phyloP scores from a whole-genome alignment of 192 early-diverging fungal species.

The Kappamyces sp. region DNA sequence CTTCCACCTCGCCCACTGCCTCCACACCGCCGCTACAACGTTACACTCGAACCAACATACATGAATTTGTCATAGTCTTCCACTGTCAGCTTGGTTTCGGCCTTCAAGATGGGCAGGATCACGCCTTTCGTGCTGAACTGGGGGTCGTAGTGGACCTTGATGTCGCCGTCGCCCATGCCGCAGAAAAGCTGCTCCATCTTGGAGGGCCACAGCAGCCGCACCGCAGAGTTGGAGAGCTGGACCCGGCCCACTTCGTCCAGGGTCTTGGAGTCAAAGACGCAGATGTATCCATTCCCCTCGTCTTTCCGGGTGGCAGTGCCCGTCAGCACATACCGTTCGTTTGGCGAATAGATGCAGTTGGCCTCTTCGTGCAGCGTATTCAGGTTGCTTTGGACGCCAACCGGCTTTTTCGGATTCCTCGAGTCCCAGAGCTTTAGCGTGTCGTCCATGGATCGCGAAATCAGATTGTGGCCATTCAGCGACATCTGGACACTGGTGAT shows the following conservation, averaged over 20 bases:
- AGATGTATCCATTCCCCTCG: constrained; percentile 54
- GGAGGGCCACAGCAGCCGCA: constrained; percentile 78
- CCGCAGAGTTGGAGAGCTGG: constrained; percentile 48
- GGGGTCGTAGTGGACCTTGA: constrained; percentile 73
- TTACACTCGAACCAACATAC: constrained; percentile 1
- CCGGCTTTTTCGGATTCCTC: constrained; percentile 63
- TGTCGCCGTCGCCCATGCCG: constrained; percentile 69
- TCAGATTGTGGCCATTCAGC: constrained; percentile 53
- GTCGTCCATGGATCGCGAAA: constrained; percentile 77
- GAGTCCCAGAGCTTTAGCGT: constrained; percentile 94
- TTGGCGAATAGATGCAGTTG: constrained; percentile 79
- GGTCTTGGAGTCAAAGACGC: constrained; percentile 59
- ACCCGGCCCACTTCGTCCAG: constrained; percentile 45
- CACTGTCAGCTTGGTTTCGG: constrained; percentile 54
- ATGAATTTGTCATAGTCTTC: constrained; percentile 27
- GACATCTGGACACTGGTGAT: constrained; percentile 69
- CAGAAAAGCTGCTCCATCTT: constrained; percentile 81
- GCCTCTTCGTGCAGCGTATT: constrained; percentile 64
- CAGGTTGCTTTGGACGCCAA: constrained; percentile 50
- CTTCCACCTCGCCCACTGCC: constrained; percentile 4
- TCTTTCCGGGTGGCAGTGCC: constrained; percentile 71
- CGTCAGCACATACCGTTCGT: constrained; percentile 69
- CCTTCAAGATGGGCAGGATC: constrained; percentile 59
- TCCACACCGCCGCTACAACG: too few species aligned
- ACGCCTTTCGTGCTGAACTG: constrained; percentile 62